A percentile compares a stretch with the other conserved stretches of the same genome.
Conservation (phyloP, 768 basidiomycete genomes). For the Phlebiopsis gigantea region DNA sequence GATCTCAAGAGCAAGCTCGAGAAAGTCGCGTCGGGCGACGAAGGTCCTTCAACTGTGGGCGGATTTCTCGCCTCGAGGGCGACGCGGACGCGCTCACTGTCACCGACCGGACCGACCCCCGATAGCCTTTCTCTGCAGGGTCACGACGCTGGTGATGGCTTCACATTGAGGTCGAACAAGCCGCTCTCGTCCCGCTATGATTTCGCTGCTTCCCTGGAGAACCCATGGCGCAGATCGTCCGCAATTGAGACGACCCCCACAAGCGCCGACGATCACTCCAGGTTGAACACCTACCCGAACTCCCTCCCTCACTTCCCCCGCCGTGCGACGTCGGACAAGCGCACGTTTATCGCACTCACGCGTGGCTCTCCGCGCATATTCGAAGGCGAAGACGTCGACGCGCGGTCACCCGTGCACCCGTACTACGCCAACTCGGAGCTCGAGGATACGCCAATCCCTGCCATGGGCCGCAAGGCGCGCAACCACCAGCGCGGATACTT, state of each 20-base stretch:
- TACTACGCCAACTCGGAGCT: slow-evolving; percentile 11
- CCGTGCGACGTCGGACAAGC: slow-evolving; percentile 10
- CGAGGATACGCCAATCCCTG: slow-evolving; percentile 21
- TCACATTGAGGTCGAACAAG: slow-evolving; percentile 24
- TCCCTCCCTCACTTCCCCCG: slow-evolving; percentile 18
- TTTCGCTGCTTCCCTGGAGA: slow-evolving; percentile 45
- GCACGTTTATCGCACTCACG: slow-evolving; percentile 8
- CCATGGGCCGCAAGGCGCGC: slow-evolving; percentile 22
- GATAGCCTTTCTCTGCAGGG: neutral
- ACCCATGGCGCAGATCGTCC: slow-evolving; percentile 36
- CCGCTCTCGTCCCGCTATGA: slow-evolving; percentile 55
- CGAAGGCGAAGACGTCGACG: slow-evolving; percentile 22
- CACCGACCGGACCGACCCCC: slow-evolving; percentile 5
- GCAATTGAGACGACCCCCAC: slow-evolving; percentile 10
- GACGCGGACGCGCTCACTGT: slow-evolving; percentile 14
- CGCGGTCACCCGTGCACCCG: neutral
- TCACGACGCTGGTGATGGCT: slow-evolving; percentile 10
- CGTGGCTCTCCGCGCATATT: slow-evolving; percentile 51
- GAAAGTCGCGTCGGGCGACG: slow-evolving; percentile 42
- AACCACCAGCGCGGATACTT: slow-evolving; percentile 59
- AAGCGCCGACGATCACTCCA: slow-evolving; percentile 21
- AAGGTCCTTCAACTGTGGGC: slow-evolving; percentile 20
- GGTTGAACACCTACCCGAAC: slow-evolving; percentile 46
- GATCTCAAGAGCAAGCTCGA: slow-evolving; percentile 66
- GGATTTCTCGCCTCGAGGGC: slow-evolving; percentile 19